Base-by-base conservation (phyloP, 2,329 filamentous ascomycete species). In the Madurella fahalii region DNA sequence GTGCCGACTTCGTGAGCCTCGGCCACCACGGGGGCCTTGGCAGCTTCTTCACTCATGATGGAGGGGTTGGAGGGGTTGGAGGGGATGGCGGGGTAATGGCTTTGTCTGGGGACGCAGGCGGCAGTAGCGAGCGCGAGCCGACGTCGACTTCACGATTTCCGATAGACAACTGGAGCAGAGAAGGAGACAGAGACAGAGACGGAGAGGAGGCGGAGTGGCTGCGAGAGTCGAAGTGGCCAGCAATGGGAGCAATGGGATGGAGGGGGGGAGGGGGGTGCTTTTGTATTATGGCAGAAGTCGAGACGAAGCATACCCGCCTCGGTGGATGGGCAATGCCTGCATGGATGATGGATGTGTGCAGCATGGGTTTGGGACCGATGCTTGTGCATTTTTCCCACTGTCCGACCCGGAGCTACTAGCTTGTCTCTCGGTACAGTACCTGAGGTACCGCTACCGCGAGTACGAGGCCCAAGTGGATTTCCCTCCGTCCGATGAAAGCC, bases 1-100 rank as follows among this genome's bases (percentile, higher is more conserved):
- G 87, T 91, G 72, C 89, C 85, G 64, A 90, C 86, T 68, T 85
- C 74, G 72, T 90, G 87, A 67, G 87, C 86, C 77, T 91, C 88
- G 58, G 79, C 78, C 65, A 91, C 87, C 65, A 88, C 85, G 46
- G 79, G 81, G 63, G 64, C 67, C 69, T 76, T 79, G 66, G 70
- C 62, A 54, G 71, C 70, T 59, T 67, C 68, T 65, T 72, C 72
- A 66, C 74, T 74, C 79, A 82, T 81, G 57, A 58, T 61, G 61
- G 55, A 47, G 56, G 52, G 51, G 52, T 31, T 46, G n/a, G 39
- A n/a, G 44, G 17, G 12, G 31, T 34, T 34, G 31, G 31, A 7
- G 31, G 40, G 48, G 57, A 43, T 53, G 53, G 57, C 58, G 56
- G 57, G 58, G 61, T 46, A 53, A 32, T n/a, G 43, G 15, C 17